Base-by-base conservation (phyloP, 1,284 basidiomycete species). In the Moesziomyces sp. region DNA sequence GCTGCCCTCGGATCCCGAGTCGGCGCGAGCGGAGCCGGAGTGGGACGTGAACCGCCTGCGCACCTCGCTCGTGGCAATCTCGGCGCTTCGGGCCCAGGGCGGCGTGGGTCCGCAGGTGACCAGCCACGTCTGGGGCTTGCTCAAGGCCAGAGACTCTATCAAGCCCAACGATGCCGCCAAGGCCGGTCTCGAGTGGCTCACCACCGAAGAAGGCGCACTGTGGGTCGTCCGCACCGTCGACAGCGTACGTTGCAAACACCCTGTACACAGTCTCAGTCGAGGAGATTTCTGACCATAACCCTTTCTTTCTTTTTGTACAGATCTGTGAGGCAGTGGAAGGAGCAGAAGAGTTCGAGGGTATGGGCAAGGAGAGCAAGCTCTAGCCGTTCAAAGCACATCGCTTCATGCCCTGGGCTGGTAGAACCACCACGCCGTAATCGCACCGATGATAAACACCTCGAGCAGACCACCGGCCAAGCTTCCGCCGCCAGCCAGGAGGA, bases 211-310 rank as follows among this genome's bases (percentile, higher is more conserved):
- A 84, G 96, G 96, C 35, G 90, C 92, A 28, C 89, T 91, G 84
- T 99, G 96, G 96, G 91, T 96, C 43, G 86, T 98, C 72, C 89
- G 91, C 80, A 91, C 90, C 50, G 90, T 96, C 42, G 96, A 98
- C 86, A 59, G 72, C 28, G 73, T 81, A 46, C 61, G 74, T 70
- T 70, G 57, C 10, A 18, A 10, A 5, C 19, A 5, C 23, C 26
- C 13, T 21, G 45, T 9, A 8, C 28, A 6, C 26, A 16, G 21
- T 24, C 42, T 18, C 19, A 16, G 28, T n/a, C 14, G 35, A 35
- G 21, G 24, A 11, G 23, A 45, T 24, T 19, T 0, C 30, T 44
- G 21, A 49, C 35, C 42, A 28, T 28, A 9, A 38, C 10, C 23
- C 13, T 26, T 34, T 21, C 10, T 26, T 35, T 7, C 18, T 24